Percentiles rank a stretch among this genome's conserved stretches.
Conservation (phyloP, 352 stramenopile genomes). For the Phytopythium cucurbitacearum region DNA sequence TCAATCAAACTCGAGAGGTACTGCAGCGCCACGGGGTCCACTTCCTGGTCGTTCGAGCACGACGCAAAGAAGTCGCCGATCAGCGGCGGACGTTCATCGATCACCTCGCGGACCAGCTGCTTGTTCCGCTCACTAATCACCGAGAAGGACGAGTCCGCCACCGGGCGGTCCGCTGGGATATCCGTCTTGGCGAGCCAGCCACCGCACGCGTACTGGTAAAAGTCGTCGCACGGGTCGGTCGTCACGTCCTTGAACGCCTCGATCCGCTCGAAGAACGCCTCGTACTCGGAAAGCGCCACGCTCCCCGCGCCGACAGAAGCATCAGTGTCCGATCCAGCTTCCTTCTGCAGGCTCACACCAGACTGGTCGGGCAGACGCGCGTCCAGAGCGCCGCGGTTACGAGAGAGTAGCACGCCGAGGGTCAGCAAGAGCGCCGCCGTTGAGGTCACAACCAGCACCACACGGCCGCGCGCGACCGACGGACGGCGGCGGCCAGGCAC, state of each 20-base stretch:
- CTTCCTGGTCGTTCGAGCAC: slow-evolving; percentile 35
- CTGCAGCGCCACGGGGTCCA: slow-evolving; percentile 32
- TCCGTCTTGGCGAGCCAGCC: slow-evolving; percentile 57
- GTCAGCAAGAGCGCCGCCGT: slow-evolving; percentile 5
- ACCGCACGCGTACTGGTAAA: slow-evolving; percentile 73
- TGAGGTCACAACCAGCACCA: slow-evolving; percentile 4
- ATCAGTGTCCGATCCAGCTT: too few species aligned
- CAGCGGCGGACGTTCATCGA: slow-evolving; percentile 44
- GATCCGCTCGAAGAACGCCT: slow-evolving; percentile 36
- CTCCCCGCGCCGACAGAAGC: too few species aligned
- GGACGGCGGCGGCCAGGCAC: not conserved
- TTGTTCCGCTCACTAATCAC: slow-evolving; percentile 46
- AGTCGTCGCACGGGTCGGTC: slow-evolving; percentile 66
- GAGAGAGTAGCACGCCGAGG: too few species aligned
- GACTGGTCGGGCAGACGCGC: slow-evolving; percentile 11
- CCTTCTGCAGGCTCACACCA: slow-evolving; percentile 10
- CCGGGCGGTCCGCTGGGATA: slow-evolving; percentile 37
- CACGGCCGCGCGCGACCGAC: slow-evolving; percentile 11
- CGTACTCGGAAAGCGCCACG: slow-evolving; percentile 7
- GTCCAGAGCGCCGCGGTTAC: too few species aligned
- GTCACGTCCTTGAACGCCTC: slow-evolving; percentile 47
- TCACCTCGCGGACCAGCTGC: slow-evolving; percentile 44
- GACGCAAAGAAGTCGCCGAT: slow-evolving; percentile 55
- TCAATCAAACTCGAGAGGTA: slow-evolving; percentile 35
- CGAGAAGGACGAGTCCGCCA: slow-evolving; percentile 55